phyloP scores from a whole-genome alignment of 768 basidiomycete genomes.

The Tricholoma hemisulphureum region DNA sequence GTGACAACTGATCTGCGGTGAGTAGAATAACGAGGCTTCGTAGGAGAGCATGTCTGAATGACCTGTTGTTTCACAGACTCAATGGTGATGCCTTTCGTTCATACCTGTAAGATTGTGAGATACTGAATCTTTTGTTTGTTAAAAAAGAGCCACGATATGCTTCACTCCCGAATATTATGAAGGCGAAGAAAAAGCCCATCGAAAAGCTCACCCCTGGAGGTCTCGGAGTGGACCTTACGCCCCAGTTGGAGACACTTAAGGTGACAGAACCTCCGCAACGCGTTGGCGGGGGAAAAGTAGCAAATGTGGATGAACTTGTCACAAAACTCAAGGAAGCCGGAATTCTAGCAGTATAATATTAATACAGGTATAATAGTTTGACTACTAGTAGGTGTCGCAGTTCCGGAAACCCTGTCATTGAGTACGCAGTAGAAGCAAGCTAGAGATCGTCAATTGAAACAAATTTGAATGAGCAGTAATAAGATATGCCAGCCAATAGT shows the following conservation, averaged over 20 bases:
- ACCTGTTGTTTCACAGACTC: conserved; percentile 42
- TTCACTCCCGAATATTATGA: conserved; percentile 96
- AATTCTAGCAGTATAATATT: conserved; percentile 38
- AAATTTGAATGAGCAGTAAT: too few species aligned
- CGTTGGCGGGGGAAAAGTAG: conserved; percentile 90
- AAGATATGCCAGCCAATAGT: too few species aligned
- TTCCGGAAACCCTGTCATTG: too few species aligned
- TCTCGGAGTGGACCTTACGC: conserved; percentile 80
- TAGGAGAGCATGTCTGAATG: background rate
- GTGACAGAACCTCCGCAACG: conserved; percentile 89
- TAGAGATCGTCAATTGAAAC: too few species aligned
- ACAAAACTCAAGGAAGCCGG: conserved; percentile 89
- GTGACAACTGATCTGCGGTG: conserved; percentile 92
- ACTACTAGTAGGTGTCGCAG: too few species aligned
- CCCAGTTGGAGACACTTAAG: conserved; percentile 80
- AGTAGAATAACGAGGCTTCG: conserved; percentile 23
- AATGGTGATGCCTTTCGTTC: conserved; percentile 52
- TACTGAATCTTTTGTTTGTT: conserved; percentile 1
- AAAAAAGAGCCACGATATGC: conserved; percentile 89
- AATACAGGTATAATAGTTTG: too few species aligned
- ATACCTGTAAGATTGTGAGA: background rate
- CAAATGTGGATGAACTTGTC: conserved; percentile 85
- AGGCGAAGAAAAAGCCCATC: conserved; percentile 98
- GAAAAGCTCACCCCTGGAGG: conserved; percentile 79
- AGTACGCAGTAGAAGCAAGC: too few species aligned